phyloP scores from a whole-genome alignment of 23 red algal genomes.

The Gracilaria domingensis region DNA sequence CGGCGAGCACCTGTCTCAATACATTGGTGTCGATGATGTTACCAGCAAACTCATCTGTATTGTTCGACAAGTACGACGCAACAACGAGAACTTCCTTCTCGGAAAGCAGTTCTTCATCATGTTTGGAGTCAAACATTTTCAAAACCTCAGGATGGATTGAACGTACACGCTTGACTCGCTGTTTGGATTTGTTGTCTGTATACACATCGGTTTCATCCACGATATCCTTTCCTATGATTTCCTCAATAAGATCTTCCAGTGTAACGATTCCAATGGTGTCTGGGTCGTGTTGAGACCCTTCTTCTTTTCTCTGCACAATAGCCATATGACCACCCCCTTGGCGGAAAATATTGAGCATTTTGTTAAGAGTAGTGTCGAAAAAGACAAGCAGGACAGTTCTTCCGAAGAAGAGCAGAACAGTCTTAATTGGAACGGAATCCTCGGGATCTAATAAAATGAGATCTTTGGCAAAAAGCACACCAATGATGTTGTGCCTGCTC shows the following conservation, averaged over 20 bases:
- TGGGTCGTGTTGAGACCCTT: constrained; percentile 39
- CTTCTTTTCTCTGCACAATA: constrained; percentile 71
- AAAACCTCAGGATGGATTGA: constrained; percentile 86
- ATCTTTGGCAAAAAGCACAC: constrained; percentile 96
- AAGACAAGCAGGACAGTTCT: constrained; percentile 72
- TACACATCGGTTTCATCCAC: constrained; percentile 99
- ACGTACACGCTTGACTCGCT: constrained; percentile 75
- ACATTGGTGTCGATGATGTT: constrained; percentile 45
- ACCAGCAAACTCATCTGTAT: constrained; percentile 75
- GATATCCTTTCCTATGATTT: constrained; percentile 96
- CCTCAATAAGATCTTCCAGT: constrained; percentile 98
- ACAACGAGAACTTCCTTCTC: constrained; percentile 79
- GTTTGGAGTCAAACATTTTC: constrained; percentile 79
- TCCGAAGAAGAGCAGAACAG: constrained; percentile 81
- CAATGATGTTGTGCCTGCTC: constrained; percentile 86
- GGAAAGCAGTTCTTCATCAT: constrained; percentile 69
- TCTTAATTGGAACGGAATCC: constrained; percentile 85
- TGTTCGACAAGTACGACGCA: constrained; percentile 70
- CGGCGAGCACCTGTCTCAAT: constrained; percentile 58
- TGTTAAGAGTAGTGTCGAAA: constrained; percentile 71
- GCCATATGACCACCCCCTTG: constrained; percentile 92
- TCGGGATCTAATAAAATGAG: constrained; percentile 97
- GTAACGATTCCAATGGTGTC: constrained; percentile 90
- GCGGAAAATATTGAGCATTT: constrained; percentile 92
- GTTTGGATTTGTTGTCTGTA: constrained; percentile 73